Evolutionary conservation across 2,329 filamentous ascomycete genomes (phyloP).

Genomic region (Aspergillus nomiae): DNA sequence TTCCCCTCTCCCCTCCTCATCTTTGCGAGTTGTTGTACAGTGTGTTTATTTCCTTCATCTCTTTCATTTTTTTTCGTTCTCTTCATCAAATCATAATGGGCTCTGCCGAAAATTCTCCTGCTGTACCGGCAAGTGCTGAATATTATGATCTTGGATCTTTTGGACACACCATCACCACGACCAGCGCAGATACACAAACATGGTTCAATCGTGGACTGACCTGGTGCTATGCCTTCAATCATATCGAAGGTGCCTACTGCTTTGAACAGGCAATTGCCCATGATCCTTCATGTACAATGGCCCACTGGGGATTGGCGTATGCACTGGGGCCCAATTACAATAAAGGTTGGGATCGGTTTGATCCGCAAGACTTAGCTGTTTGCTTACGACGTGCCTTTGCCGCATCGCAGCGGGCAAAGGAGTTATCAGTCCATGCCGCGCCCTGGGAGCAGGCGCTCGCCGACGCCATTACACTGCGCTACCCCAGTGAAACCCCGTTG

Average conservation of each 20-base stretch:
- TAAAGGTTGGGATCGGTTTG: constrained; percentile 54
- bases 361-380: constrained; percentile 43
- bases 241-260: constrained; percentile 65
- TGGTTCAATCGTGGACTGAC: constrained; percentile 75
- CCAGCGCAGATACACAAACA: constrained; percentile 53
- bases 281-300: constrained; percentile 49
- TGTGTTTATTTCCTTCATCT: neutral
- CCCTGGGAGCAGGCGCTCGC: constrained; percentile 64
- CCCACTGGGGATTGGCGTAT: constrained; percentile 54
- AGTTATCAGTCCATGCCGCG: constrained; percentile 37
- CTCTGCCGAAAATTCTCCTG: neutral
- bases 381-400: constrained; percentile 49
- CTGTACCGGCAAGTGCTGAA: constrained; percentile 19
- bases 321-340: constrained; percentile 56
- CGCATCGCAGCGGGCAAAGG: constrained; percentile 48
- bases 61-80: no score
- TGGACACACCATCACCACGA: constrained; percentile 58
- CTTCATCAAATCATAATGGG: no score
- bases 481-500: constrained; percentile 53
- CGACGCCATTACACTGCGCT: constrained; percentile 61
- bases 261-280: constrained; percentile 47
- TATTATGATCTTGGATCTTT: constrained; percentile 62
- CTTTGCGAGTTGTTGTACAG: neutral
- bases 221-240: constrained; percentile 77
- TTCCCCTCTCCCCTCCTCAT: neutral